Evolutionary conservation across 495 filamentous ascomycete genomes (phyloP), one percentile per base, ranked within the genome.

Genomic region (Podospora appendiculata): DNA sequence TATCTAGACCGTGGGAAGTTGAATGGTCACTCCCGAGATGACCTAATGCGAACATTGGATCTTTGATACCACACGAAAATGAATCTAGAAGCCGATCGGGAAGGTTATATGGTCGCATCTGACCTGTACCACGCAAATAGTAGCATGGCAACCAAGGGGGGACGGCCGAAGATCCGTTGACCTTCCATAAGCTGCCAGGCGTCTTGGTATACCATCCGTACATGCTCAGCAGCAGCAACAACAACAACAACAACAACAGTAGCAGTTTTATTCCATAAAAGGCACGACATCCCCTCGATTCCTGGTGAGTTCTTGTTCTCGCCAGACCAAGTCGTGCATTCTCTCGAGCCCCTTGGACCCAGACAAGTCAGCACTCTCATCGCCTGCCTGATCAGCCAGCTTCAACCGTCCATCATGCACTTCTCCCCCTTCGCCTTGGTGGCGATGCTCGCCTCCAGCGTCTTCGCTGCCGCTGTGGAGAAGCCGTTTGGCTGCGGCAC

Each of bases 401-500:
- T 17, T 45, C 25, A 45, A 12, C 11, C 17, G 32, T 16, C 34
- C 61, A 61, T 25, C 18, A 75, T 75, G 72, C 61, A 64, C 42
- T 67, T 75, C 63, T 62, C 63, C 12, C 44, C 60, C 3, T 48
- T 66, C 44, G 57, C 62, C 39, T 46, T 65, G 12, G 53, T 64
- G 41, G 68, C 62, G 40, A 43, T 64, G 8, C 41, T 63, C 61
- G 65, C 64, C 48, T 62, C 57, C 8, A 50, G 63, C 36, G 65
- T 58, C 61, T 50, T 66, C 10, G 67, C 58, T 41, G 58, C 57
- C 52, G 53, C 56, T n/a, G 19, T 43, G 13, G 18, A 36, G 35
- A 36, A 41, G 7, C 49, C 39, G 19, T 60, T 66, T 46, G 48
- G 49, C 25, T 78, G 74, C 57, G 71, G 70, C 44, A 65, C 70